Evolutionary conservation across 257 asterid species (phyloP).

Genomic region (Paraleonurus japonicus): DNA sequence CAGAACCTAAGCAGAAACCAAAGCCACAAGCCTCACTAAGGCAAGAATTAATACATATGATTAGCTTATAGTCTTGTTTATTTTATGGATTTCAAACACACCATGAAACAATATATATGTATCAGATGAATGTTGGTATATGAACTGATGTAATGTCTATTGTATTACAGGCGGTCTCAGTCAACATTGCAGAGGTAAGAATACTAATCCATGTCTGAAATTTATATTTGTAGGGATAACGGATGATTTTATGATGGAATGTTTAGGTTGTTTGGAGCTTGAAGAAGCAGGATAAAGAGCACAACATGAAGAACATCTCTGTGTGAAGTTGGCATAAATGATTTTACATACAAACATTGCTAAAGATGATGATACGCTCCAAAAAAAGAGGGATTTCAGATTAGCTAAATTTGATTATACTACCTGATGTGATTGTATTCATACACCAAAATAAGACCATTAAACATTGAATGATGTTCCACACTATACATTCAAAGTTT

Average conservation of each 20-base stretch:
- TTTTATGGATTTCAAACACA: neutral
- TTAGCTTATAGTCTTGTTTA: neutral
- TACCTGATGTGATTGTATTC: neutral
- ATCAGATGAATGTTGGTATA: neutral
- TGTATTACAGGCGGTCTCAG: slow-evolving; percentile 54
- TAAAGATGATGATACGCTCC: neutral
- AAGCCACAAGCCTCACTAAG: slow-evolving; percentile 45
- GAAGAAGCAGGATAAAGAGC: slow-evolving; percentile 25
- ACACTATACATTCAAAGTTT: neutral
- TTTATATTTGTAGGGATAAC: neutral
- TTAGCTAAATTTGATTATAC: neutral
- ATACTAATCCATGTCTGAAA: neutral
- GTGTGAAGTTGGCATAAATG: neutral
- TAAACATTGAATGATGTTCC: neutral
- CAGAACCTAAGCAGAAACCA: slow-evolving; percentile 48
- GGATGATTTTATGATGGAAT: slow-evolving; percentile 1
- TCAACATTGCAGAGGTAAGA: slow-evolving; percentile 56
- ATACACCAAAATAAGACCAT: neutral
- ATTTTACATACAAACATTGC: neutral
- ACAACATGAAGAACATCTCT: slow-evolving; percentile 6
- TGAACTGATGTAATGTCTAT: slow-evolving; percentile 28
- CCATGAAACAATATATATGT: neutral
- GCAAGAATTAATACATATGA: slow-evolving; percentile 32
- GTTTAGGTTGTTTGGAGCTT: slow-evolving; percentile 65
- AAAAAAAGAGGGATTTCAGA: neutral